phyloP scores from a whole-genome alignment of 805 yeast genomes.

The Blastobotrys terrestris region DNA sequence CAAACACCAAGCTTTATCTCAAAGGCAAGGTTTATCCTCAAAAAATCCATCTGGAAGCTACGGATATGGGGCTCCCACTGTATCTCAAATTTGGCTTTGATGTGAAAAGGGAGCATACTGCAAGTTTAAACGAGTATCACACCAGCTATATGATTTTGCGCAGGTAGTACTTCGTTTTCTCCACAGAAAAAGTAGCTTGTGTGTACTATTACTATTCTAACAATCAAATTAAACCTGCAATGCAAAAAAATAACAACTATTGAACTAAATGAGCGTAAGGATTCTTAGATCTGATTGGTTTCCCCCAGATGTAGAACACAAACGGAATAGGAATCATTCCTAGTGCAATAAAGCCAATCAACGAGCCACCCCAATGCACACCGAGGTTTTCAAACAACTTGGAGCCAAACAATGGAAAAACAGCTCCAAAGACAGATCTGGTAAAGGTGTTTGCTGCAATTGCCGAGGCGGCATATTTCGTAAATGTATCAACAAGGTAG shows the following conservation, averaged over 20 bases:
- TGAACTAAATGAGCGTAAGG: conserved; percentile 18
- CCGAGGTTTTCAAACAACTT: conserved; percentile 47
- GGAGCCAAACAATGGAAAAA: conserved; percentile 53
- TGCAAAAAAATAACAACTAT: conserved; percentile 10
- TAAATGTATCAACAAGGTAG: conserved; percentile 56
- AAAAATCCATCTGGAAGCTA: conserved; percentile 13
- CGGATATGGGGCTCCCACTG: conserved; percentile 11
- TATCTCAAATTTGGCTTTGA: conserved; percentile 12
- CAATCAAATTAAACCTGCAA: too few species aligned
- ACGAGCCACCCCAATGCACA: conserved; percentile 49
- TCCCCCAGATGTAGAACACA: conserved; percentile 47
- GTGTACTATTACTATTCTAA: too few species aligned
- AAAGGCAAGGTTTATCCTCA: conserved; percentile 11
- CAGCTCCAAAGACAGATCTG: conserved; percentile 54
- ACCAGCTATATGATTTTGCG: background rate
- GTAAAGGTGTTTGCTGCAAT: conserved; percentile 58
- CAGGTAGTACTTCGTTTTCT: background rate
- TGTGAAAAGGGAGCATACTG: background rate
- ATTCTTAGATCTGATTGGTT: conserved; percentile 29
- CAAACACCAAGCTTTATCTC: conserved; percentile 5
- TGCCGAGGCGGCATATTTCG: conserved; percentile 55
- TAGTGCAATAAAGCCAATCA: conserved; percentile 45
- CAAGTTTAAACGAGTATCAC: background rate
- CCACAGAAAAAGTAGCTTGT: too few species aligned
- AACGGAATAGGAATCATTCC: conserved; percentile 52